phyloP scores from a whole-genome alignment of 2,329 filamentous ascomycete species.

The Claviceps cyperi region DNA sequence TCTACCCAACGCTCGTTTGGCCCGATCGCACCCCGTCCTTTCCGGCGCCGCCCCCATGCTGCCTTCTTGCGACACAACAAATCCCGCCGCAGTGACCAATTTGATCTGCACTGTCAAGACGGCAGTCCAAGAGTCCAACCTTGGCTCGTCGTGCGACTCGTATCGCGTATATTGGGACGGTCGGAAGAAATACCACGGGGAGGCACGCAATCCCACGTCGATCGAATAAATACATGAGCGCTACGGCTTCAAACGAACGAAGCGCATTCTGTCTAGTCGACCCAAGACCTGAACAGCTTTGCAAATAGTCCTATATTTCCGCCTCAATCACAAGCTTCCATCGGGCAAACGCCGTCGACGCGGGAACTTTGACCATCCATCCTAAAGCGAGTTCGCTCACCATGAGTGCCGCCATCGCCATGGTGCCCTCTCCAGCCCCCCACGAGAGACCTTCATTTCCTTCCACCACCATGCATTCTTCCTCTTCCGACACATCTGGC shows the following conservation, averaged over 20 bases:
- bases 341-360: not conserved
- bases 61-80: not conserved
- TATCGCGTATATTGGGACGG: not conserved
- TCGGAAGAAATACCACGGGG: not conserved
- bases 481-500: constrained; percentile 1
- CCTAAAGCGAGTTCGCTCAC: constrained; percentile 15
- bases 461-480: constrained; percentile 24
- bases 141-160: not conserved
- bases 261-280: not conserved
- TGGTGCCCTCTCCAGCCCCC: constrained; percentile 53
- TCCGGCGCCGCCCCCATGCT: not conserved
- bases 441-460: constrained; percentile 47
- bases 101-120: no score
- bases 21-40: not conserved
- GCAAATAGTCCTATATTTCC: not conserved
- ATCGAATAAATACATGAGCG: no score
- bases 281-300: not conserved
- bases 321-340: not conserved
- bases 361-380: not conserved
- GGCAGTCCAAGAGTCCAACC: not conserved
- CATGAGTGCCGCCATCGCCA: constrained; percentile 55
- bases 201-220: not conserved
- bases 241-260: not conserved
- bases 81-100: no score
- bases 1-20: not conserved